Conservation (phyloP, 169 alveolate genomes). For the Sarcocystis neurona region DNA sequence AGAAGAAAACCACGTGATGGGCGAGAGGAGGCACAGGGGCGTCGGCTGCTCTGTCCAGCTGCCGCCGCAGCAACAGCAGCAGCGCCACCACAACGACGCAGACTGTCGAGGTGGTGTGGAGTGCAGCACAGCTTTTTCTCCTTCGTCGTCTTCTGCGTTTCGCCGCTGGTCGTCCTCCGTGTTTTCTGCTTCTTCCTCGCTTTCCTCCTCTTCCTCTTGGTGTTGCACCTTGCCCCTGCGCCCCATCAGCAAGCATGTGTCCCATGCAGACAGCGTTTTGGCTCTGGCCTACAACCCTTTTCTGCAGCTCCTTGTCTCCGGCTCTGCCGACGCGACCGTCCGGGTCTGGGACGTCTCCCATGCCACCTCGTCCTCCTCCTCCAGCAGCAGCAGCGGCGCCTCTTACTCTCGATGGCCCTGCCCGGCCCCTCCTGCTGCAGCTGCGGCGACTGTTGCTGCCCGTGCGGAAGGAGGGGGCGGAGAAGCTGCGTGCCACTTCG, state of each 20-base stretch:
- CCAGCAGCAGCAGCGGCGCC: not conserved
- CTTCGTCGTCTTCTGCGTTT: not conserved
- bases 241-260: conserved; percentile 30
- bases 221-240: conserved; percentile 2
- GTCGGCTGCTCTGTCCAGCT: conserved; percentile 9
- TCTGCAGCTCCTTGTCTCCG: conserved; percentile 39
- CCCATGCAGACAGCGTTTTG: conserved; percentile 61
- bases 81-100: conserved; percentile 23
- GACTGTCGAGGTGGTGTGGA: not conserved
- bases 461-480: too few species aligned
- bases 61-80: not conserved
- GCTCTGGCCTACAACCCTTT: conserved; percentile 17
- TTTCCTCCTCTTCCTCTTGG: not conserved
- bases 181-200: not conserved
- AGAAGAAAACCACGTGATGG: not conserved
- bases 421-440: not conserved
- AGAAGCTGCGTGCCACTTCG: too few species aligned
- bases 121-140: conserved; percentile 13
- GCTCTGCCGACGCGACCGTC: conserved; percentile 64
- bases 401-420: too few species aligned
- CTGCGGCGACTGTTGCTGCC: not conserved
- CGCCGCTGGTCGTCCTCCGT: conserved; percentile 6
- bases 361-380: not conserved
- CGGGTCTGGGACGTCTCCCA: conserved; percentile 58
- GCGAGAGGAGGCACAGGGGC: not conserved